Base-by-base conservation (phyloP, 1,284 basidiomycete species). In the Mycosarcoma mackinlayi region DNA sequence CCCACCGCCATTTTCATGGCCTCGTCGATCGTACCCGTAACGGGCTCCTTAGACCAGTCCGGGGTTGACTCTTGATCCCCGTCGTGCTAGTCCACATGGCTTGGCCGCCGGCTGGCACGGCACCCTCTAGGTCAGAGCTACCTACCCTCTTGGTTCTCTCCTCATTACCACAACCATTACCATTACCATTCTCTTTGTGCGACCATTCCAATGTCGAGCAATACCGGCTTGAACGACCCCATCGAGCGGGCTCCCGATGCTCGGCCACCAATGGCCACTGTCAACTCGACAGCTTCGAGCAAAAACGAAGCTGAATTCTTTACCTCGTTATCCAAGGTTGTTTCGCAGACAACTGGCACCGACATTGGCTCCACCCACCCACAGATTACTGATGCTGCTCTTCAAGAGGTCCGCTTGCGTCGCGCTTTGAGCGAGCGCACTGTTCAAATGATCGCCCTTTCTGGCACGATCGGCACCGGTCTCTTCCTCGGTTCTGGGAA, bases 381-480 rank as follows among this genome's bases (percentile, higher is more conserved):
- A 4, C 33, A 48, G 7, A 60, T 65, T 38, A 44, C 27, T 25
- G 58, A 67, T 38, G 58, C 33, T 4, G 58, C 44, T n/a, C 56
- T 67, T 10, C 64, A 59, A 14, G 47, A 68, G 30, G 40, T 68
- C 3, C 59, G 65, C 13, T 49, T 79, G 38, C 77, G 77, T 34
- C 68, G 78, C 16, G 68, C 56, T 6, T 55, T 80, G 24, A 35
- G 64, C 5, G 65, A 62, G 52, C 71, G 78, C 11, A 77, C 76
- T 44, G 74, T 80, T 37, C 77, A 80, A 56, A 76, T 86, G 84
- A 86, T 87, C 48, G 86, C 86, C 1, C 83, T 87, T 28, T 86
- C 86, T 19, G 85, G 86, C n/a, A 83, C 83, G 23, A 86, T 86
- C 66, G 86, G 86, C 33, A 86, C 86, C 23, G 86, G 85, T 81